Evolutionary conservation across 306 rosid genomes (phyloP), one percentile per base, ranked within the genome.

Genomic region (Chamaecrista fasciculata): DNA sequence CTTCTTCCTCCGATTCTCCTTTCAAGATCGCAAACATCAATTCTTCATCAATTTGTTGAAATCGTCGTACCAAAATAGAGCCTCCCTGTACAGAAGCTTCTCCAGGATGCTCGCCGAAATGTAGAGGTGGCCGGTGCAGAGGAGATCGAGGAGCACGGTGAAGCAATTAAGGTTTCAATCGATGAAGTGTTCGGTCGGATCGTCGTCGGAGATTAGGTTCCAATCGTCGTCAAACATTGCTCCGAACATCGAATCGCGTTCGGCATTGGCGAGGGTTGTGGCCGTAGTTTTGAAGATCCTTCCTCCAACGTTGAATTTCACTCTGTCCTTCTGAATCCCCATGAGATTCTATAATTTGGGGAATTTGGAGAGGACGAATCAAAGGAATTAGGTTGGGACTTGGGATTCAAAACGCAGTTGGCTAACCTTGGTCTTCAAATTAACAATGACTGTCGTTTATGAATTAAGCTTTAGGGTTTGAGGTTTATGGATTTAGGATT

Each of bases 301-400:
- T 72, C 97, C 99, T 69, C 97, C 97, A 0, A 94, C 95, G 55
- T 94, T 91, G 87, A 94, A 87, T 78, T 79, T 87, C 70, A 94
- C 84, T 52, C 80, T 78, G 83, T 94, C 96, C 56, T 65, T 85
- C 51, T 70, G 89, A 29, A 82, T 62, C 25, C 87, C 92, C 97
- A 90, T 94, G n/a, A n/a, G n/a, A n/a, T n/a, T n/a, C n/a, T n/a
- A n/a, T n/a, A n/a, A n/a, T n/a, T n/a, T n/a, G n/a, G n/a, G n/a
- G n/a, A n/a, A n/a, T n/a, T n/a, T n/a, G n/a, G n/a, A n/a, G n/a
- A n/a, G n/a, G n/a, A n/a, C n/a, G n/a, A n/a, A n/a, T n/a, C n/a
- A n/a, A n/a, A n/a, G n/a, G n/a, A n/a, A n/a, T n/a, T n/a, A n/a
- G n/a, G n/a, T n/a, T n/a, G n/a, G n/a, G n/a, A n/a, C n/a, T n/a